Base-by-base conservation (phyloP, 2,329 filamentous ascomycete genomes). In the Alternaria infectoria region DNA sequence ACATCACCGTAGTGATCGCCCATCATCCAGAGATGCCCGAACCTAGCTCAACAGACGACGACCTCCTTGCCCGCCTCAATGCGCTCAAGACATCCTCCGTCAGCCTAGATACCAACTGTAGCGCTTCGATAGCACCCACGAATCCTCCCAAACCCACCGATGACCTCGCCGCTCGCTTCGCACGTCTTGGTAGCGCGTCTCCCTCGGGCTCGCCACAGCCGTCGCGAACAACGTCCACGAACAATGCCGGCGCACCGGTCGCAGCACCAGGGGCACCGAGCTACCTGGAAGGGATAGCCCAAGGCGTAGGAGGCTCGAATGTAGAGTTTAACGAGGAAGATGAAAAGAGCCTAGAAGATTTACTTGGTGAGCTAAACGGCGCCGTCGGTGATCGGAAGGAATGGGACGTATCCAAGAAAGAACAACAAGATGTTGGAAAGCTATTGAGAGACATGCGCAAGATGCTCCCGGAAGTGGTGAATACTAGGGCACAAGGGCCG, bases 1-100 rank as follows among this genome's bases (percentile, higher is more conserved):
- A 50, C 26, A 28, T 15, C 23, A 36, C 11, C 13, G 2, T 49
- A 10, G 15, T 36, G 21, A 12, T 49, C 5, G 13, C 17, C 21
- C 7, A 43, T 23, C 13, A 25, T 25, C 11, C 17, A 32, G 44
- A 15, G 46, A 73, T 74, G 72, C 55, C 69, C 28, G 30, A 66
- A 13, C 59, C 68, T 25, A 58, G 54, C 43, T 65, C 69, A 10
- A 45, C 55, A 51, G 82, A 84, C 61, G 76, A 81, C 54, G 75
- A 80, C 60, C 80, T 85, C 19, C 81, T 85, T 58, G 82, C 83
- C 19, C 81, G 83, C 52, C 77, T 85, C 36, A 84, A 85, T 65
- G 83, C 83, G 13, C 77, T 85, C 51, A 84, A 83, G 68, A 80
- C 81, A 46, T 81, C 82, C 2, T 77, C 72, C 26, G 75, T 84